Conservation (phyloP, 305 asterid species). For the Solanum hybrid region DNA sequence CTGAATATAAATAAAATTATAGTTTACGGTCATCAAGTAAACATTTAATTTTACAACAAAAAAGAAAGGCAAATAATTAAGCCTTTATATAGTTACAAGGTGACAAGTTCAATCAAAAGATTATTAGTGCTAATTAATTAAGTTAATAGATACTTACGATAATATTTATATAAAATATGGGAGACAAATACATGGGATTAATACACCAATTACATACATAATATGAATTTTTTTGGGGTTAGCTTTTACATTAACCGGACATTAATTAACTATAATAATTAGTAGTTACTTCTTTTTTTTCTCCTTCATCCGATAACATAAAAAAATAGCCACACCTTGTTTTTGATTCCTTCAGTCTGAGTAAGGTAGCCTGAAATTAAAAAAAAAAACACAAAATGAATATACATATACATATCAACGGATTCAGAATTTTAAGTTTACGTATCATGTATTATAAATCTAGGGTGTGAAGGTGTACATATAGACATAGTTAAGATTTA, state of each 20-base stretch:
- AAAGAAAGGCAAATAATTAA: not conserved
- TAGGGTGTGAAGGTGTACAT: not conserved
- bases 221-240: not conserved
- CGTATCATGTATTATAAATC: not conserved
- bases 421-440: not conserved
- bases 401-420: not conserved
- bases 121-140: not conserved
- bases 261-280: not conserved
- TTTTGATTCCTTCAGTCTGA: conserved; percentile 15
- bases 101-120: not conserved
- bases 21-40: not conserved
- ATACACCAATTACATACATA: not conserved
- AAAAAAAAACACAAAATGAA: accelerated
- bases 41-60: not conserved
- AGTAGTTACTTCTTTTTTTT: not conserved
- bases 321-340: not conserved
- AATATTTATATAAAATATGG: not conserved
- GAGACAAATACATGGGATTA: not conserved
- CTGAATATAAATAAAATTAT: too few relatives aligned
- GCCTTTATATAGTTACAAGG: not conserved
- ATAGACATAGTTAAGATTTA: not conserved
- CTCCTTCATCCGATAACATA: not conserved
- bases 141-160: not conserved
- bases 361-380: conserved; percentile 39
- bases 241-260: not conserved